These are phyloP conservation scores for Starmerella bombicola DNA, from an alignment of 805 yeast genomes.

Conservation along the genomic window DNA sequence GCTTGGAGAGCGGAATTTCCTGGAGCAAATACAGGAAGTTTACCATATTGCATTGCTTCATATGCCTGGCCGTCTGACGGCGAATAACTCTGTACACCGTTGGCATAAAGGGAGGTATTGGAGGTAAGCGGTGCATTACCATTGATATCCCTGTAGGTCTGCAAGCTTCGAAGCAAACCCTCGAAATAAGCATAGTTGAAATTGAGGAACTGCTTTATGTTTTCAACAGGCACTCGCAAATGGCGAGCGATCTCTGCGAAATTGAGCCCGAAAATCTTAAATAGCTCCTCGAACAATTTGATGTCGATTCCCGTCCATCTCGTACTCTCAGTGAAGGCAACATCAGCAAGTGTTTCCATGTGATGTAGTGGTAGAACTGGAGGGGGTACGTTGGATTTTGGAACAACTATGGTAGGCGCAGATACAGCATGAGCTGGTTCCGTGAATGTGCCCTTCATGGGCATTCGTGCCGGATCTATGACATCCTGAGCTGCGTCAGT, in stretches of 20 bases:
- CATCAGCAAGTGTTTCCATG: constrained; percentile 2
- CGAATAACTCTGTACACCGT: no score
- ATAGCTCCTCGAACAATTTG: background rate
- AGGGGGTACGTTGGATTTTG: background rate
- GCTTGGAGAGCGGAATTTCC: no score
- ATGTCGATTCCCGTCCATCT: background rate
- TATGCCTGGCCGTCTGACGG: no score
- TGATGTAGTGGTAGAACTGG: constrained; percentile 1
- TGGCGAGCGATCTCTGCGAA: background rate
- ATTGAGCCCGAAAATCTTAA: background rate
- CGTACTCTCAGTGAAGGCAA: constrained; percentile 1
- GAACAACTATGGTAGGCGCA: background rate
- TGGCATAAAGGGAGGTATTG: no score
- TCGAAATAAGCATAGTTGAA: background rate
- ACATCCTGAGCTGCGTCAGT: background rate
- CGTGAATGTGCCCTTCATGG: background rate
- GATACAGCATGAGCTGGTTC: background rate
- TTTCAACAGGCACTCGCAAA: background rate
- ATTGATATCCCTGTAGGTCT: no score
- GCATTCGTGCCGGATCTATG: background rate
- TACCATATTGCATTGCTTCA: no score
- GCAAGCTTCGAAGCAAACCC: background rate
- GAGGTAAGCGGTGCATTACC: no score
- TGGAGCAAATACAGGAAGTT: no score
- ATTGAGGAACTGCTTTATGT: background rate